Percentiles rank a stretch among this genome's conserved stretches.
phyloP scores from a whole-genome alignment of 768 basidiomycete species.

The Pulveroboletus sp. region DNA sequence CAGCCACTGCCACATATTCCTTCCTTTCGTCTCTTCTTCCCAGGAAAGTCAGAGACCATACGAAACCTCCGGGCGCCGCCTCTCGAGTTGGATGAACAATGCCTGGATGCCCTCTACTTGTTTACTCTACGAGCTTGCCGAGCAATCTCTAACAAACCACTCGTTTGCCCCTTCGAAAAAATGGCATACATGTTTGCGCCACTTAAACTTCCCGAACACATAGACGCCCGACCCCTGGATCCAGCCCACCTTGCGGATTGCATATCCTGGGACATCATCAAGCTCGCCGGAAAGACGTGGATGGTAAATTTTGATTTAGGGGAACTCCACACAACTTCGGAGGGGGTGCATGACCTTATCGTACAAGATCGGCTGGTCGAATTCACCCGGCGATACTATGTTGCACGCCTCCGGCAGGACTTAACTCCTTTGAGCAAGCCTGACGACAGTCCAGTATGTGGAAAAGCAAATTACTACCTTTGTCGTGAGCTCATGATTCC shows the following conservation, averaged over 20 bases:
- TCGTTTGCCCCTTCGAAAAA: slow-evolving; percentile 48
- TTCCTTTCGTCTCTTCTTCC: slow-evolving; percentile 56
- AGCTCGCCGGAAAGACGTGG: slow-evolving; percentile 49
- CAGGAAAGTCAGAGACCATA: slow-evolving; percentile 41
- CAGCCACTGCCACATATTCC: slow-evolving; percentile 57
- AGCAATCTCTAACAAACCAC: slow-evolving; percentile 62
- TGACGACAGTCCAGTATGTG: slow-evolving; percentile 56
- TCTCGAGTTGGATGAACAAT: slow-evolving; percentile 43
- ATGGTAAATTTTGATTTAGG: slow-evolving; percentile 43
- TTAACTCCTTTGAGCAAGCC: slow-evolving; percentile 71
- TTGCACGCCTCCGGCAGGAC: slow-evolving; percentile 53
- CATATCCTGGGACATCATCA: slow-evolving; percentile 64
- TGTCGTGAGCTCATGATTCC: slow-evolving; percentile 2
- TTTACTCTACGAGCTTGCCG: slow-evolving; percentile 66
- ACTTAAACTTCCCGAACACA: slow-evolving; percentile 33
- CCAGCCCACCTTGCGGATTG: slow-evolving; percentile 33
- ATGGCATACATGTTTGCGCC: slow-evolving; percentile 70
- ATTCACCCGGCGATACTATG: slow-evolving; percentile 67
- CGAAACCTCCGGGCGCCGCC: slow-evolving; percentile 44
- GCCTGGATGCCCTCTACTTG: slow-evolving; percentile 44
- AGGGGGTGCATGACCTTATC: slow-evolving; percentile 55
- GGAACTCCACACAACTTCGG: slow-evolving; percentile 21
- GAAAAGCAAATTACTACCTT: neutral
- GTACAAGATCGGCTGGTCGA: slow-evolving; percentile 76
- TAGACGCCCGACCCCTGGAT: slow-evolving; percentile 24